Evolutionary conservation across 495 filamentous ascomycete genomes (phyloP).

Genomic region (Chaetomidium leptoderma): DNA sequence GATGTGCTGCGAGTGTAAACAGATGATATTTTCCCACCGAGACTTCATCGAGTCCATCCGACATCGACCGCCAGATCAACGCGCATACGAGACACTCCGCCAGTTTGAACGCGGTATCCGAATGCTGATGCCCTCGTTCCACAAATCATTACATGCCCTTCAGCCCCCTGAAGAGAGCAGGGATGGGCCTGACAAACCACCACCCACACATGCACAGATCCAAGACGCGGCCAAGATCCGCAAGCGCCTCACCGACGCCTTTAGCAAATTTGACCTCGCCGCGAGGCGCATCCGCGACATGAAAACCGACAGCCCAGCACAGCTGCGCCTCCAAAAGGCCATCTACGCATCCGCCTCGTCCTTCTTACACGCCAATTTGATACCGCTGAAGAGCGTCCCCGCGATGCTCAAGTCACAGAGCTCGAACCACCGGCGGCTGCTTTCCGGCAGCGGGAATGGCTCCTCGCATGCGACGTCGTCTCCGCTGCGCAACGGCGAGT

Average conservation of each 20-base stretch:
- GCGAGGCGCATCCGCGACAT: conserved; percentile 79
- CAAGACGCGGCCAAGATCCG: conserved; percentile 86
- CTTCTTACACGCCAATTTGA: conserved; percentile 88
- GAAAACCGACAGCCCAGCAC: conserved; percentile 64
- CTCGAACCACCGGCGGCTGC: conserved; percentile 36
- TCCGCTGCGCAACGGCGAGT: conserved; percentile 43
- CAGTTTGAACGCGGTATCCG: conserved; percentile 90
- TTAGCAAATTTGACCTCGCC: conserved; percentile 82
- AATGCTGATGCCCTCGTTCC: conserved; percentile 79
- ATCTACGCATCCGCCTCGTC: conserved; percentile 78
- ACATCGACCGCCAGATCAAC: conserved; percentile 67
- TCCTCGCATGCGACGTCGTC: conserved; percentile 18
- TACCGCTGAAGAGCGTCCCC: conserved; percentile 82
- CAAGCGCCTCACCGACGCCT: conserved; percentile 85
- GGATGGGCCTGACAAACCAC: conserved; percentile 55
- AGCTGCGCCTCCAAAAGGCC: conserved; percentile 73
- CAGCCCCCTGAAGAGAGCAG: conserved; percentile 40
- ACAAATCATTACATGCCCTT: conserved; percentile 62
- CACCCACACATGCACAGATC: conserved; percentile 70
- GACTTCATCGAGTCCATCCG: conserved; percentile 72
- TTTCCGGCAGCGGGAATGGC: conserved; percentile 32
- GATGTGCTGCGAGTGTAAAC: conserved; percentile 86
- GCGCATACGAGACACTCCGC: conserved; percentile 78
- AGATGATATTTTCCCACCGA: conserved; percentile 74
- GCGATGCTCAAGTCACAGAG: conserved; percentile 68